Evolutionary conservation across 2,329 filamentous ascomycete species (phyloP).

Genomic region (Myriosclerotinia duriaeana): DNA sequence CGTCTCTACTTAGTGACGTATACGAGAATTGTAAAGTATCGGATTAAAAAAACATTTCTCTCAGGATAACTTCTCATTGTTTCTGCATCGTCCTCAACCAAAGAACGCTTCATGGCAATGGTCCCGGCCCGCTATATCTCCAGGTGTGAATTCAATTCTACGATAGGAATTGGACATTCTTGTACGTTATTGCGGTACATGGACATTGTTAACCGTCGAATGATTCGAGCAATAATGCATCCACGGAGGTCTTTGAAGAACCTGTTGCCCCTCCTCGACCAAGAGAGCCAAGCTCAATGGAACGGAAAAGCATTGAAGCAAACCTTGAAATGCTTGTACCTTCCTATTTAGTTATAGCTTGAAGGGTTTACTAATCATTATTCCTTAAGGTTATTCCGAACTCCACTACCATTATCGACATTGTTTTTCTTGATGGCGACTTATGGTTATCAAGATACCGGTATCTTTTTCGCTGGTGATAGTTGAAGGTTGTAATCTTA

Average conservation of each 20-base stretch:
- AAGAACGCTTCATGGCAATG: background rate
- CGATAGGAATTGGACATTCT: background rate
- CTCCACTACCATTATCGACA: background rate
- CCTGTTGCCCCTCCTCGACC: too few relatives aligned
- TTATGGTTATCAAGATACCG: background rate
- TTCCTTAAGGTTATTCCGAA: background rate
- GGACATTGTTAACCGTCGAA: background rate
- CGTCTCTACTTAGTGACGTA: conserved; percentile 8
- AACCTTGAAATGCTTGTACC: background rate
- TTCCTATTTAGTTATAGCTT: conserved; percentile 4
- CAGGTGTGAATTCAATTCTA: background rate
- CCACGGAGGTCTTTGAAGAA: background rate
- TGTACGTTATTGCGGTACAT: background rate
- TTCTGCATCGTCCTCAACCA: background rate
- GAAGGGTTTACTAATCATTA: background rate
- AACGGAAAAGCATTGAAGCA: background rate
- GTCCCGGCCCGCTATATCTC: background rate
- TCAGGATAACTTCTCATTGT: background rate
- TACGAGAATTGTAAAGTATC: background rate
- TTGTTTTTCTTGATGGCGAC: background rate
- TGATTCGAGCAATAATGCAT: background rate
- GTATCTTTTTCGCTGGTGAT: background rate
- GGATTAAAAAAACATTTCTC: background rate
- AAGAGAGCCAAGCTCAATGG: background rate
- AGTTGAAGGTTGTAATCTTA: background rate